Evolutionary conservation across 2,329 filamentous ascomycete genomes (phyloP).

Genomic region (Alternaria angustiovoidea): DNA sequence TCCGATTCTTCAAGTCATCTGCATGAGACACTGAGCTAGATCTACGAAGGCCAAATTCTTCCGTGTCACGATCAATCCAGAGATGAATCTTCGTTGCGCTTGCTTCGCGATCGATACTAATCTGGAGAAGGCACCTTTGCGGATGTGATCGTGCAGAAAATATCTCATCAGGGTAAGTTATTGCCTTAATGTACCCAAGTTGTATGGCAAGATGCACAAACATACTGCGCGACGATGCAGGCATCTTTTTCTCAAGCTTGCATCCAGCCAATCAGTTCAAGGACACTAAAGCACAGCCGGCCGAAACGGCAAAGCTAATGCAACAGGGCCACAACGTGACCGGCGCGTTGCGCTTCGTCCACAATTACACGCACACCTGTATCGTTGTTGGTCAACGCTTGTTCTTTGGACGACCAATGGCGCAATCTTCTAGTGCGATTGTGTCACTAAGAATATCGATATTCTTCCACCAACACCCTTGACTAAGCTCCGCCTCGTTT

Average conservation of each 20-base stretch:
- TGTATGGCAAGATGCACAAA: constrained; percentile 6
- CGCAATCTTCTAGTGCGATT: constrained; percentile 9
- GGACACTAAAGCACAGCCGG: constrained; percentile 3
- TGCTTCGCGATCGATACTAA: background rate
- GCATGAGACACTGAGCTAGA: constrained; percentile 10
- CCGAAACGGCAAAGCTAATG: constrained; percentile 8
- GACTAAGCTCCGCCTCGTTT: constrained; percentile 8
- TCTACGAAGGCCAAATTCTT: background rate
- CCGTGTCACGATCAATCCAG: constrained; percentile 1
- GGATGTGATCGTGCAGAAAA: background rate
- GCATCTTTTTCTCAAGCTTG: constrained; percentile 5
- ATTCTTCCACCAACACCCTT: constrained; percentile 3
- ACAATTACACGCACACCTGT: constrained; percentile 5
- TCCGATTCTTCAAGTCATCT: background rate
- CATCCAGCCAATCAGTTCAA: background rate
- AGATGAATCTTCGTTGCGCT: background rate
- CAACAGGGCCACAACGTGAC: constrained; percentile 22
- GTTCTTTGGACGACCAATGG: constrained; percentile 3
- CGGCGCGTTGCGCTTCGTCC: constrained; percentile 8
- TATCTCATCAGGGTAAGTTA: background rate
- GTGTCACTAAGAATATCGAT: constrained; percentile 12
- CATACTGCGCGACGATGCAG: constrained; percentile 5
- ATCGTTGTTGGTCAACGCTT: constrained; percentile 5
- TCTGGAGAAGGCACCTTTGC: background rate
- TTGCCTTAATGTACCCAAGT: background rate